Conservation (phyloP, 148 eudicot species). For the Rhododendron henanense region DNA sequence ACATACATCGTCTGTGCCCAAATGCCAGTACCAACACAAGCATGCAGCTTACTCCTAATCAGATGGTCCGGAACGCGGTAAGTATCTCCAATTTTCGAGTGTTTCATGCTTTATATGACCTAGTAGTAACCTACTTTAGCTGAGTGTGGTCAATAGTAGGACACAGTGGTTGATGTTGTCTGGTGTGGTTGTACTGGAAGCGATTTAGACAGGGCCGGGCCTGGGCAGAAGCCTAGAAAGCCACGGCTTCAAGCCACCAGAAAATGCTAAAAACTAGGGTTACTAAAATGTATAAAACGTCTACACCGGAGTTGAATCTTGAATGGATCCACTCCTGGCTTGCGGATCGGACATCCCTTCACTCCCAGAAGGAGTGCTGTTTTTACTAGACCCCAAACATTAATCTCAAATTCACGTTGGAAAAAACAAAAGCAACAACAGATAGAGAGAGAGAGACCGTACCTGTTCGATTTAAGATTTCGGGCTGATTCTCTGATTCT, state of each 20-base stretch:
- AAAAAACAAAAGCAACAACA: background rate
- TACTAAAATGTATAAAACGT: background rate
- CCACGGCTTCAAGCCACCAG: background rate
- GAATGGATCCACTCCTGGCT: background rate
- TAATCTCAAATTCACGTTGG: background rate
- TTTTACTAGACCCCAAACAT: background rate
- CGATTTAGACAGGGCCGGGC: background rate
- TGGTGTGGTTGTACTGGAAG: background rate
- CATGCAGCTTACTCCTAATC: background rate
- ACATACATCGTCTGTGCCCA: background rate
- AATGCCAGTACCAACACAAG: background rate
- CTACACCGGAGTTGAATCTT: background rate
- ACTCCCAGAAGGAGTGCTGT: background rate
- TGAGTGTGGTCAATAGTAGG: background rate
- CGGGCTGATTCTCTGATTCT: background rate
- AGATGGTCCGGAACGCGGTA: background rate
- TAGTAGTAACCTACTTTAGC: background rate
- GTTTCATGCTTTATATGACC: background rate
- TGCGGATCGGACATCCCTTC: background rate
- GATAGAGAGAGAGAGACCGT: background rate
- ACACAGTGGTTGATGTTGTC: background rate
- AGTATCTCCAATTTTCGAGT: too few species aligned
- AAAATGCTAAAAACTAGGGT: background rate
- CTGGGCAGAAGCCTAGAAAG: background rate
- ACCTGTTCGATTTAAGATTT: background rate